Evolutionary conservation across 768 basidiomycete genomes (phyloP).

Genomic region (Russula sp.): DNA sequence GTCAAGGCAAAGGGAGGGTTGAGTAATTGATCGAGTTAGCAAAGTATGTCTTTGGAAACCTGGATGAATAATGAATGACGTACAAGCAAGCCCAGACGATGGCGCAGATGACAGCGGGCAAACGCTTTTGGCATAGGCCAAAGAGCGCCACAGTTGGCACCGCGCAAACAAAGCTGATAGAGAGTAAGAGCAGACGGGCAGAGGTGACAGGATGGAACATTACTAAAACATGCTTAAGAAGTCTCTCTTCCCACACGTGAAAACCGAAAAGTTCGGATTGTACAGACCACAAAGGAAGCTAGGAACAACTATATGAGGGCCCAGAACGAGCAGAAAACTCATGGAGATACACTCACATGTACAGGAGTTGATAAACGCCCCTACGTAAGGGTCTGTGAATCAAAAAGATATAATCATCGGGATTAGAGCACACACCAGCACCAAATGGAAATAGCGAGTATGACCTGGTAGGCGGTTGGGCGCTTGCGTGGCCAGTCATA

Average conservation of each 20-base stretch:
- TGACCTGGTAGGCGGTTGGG: slow-evolving; percentile 51
- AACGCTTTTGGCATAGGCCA: slow-evolving; percentile 56
- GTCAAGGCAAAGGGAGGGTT: slow-evolving; percentile 27
- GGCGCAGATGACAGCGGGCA: slow-evolving; percentile 57
- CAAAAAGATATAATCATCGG: not conserved
- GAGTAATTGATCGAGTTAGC: slow-evolving; percentile 29
- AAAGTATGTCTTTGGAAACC: not conserved
- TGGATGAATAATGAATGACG: not conserved
- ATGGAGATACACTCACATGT: slow-evolving; percentile 30
- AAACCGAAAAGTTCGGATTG: slow-evolving; percentile 25
- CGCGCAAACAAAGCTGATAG: slow-evolving; percentile 29
- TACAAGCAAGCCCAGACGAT: slow-evolving; percentile 39
- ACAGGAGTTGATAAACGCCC: slow-evolving; percentile 53
- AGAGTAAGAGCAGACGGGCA: slow-evolving; percentile 11
- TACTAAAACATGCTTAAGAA: slow-evolving; percentile 35
- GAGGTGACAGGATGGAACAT: slow-evolving; percentile 4
- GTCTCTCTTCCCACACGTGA: slow-evolving; percentile 39
- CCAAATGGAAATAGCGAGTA: slow-evolving; percentile 54
- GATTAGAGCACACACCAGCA: slow-evolving; percentile 39
- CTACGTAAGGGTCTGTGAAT: slow-evolving; percentile 28
- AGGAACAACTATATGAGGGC: not conserved
- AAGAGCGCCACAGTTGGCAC: slow-evolving; percentile 64
- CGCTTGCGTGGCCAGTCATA: slow-evolving; percentile 67
- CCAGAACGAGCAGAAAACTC: not conserved
- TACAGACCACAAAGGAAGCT: slow-evolving; percentile 42